Base-by-base conservation (phyloP, 768 basidiomycete species). In the Lyophyllum decastes region DNA sequence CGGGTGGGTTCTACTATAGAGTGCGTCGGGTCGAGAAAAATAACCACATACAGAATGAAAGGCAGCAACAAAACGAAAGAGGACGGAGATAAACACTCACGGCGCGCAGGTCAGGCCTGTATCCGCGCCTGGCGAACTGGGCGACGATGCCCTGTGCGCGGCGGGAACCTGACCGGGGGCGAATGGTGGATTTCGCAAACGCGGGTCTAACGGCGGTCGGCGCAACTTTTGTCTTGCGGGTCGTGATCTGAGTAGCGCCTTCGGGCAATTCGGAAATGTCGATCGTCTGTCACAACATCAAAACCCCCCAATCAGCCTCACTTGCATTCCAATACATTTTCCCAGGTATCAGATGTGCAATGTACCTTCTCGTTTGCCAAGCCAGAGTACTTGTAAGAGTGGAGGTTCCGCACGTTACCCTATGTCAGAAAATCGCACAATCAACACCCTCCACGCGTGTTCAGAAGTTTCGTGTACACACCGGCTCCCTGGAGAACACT, bases 311-410 rank as follows among this genome's bases (percentile, higher is more conserved):
- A 9, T 34, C 52, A 40, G 25, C 57, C 38, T 61, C 47, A 47
- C 21, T 21, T 49, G 21, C 24, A 22, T 33, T 25, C 12, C 16
- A 19, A 4, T 43, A 24, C 22, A 22, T 8, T 6, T 49, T 19
- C 9, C 35, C 33, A n/a, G n/a, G n/a, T n/a, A 11, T 16, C 19
- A 17, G 22, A 47, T 59, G 41, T 8, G 30, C 6, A 11, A 40
- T 73, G 59, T 55, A 89, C 90, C 86, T 90, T 94, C 68, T 79
- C 61, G 82, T 95, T 95, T 68, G 89, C 86, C 58, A 95, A 78
- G 57, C 94, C 93, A 58, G 94, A 96, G 81, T 83, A 94, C 72
- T 95, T 96, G 82, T 83, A 82, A n/a, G 94, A 95, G 80, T 95
- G 90, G 64, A 93, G 66, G 79, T 91, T 94, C 58, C 82, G 79